Evolutionary conservation across 768 basidiomycete genomes (phyloP), one percentile per base, ranked within the genome.

Genomic region (Neoboletus magnificus): DNA sequence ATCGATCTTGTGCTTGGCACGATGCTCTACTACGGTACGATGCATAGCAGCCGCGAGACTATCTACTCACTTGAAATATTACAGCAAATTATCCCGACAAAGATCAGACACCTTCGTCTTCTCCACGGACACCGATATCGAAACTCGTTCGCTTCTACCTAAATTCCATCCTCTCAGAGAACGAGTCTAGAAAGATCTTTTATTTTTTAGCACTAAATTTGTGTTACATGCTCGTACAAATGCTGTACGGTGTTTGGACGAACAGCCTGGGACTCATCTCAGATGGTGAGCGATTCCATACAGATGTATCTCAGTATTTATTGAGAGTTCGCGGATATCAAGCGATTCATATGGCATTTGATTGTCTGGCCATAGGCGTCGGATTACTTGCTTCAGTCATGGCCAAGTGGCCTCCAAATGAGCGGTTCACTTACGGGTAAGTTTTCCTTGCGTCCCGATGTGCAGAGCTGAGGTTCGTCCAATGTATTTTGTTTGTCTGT

Each of bases 291-390:
- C 66, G n/a, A 41, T 35, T 41, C 30, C 5, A 20, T 29, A 18
- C 11, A 18, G 15, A 18, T 40, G n/a, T 13, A 7, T 30, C n/a
- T 53, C 44, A 30, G 18, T 41, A 29, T 53, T 48, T 12, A 41
- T 50, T 55, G 48, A 59, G 9, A 49, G 42, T 48, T 54, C 6
- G 18, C 32, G 18, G 20, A 43, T 41, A n/a, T 48, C 25, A 61
- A 98, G 96, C 97, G 22, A 98, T 99, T 36, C 97, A 99, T 67
- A 99, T 98, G 97, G 92, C 93, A 12, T 99, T 99, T 63, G 97
- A 99, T 73, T 98, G 97, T 67, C 85, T 98, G 82, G 96, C 96
- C 1, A 93, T 99, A 49, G 93, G 85, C 0, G 91, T 99, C 50
- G 97, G 97, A 2, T 80, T 99, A 3, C 85, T 97, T 54, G 97